A percentile compares a stretch with the other conserved stretches of the same genome.
phyloP scores from a whole-genome alignment of 257 asterid species.

The Solanum bulbocastanum region DNA sequence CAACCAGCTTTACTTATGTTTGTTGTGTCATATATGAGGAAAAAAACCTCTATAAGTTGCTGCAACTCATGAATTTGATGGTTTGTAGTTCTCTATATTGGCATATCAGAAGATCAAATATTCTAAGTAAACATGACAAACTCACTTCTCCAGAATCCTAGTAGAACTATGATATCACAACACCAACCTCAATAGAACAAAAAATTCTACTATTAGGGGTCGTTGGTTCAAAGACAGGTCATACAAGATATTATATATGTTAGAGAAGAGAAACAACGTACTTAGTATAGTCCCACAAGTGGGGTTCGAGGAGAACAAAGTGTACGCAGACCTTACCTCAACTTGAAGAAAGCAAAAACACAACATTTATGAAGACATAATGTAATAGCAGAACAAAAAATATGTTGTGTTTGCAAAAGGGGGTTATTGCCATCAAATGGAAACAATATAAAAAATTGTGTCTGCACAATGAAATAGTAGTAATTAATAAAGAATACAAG shows the following conservation, averaged over 20 bases:
- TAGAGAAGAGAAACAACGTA: neutral
- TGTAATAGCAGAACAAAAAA: neutral
- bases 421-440: neutral
- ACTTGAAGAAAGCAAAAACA: neutral
- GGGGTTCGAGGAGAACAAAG: fast-evolving
- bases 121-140: too few relatives aligned
- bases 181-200: too few relatives aligned
- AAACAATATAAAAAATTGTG: neutral
- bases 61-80: too few relatives aligned
- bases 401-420: neutral
- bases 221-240: too few relatives aligned
- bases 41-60: too few relatives aligned
- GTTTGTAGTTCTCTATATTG: too few relatives aligned
- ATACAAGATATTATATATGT: neutral
- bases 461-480: neutral
- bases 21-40: too few relatives aligned
- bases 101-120: too few relatives aligned
- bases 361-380: neutral
- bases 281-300: neutral
- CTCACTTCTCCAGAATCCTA: too few relatives aligned
- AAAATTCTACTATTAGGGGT: neutral
- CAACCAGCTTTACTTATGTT: too few relatives aligned
- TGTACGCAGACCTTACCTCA: neutral
- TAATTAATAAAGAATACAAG: neutral
- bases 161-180: too few relatives aligned